These are phyloP conservation scores for Goniomonas avonlea DNA, from an alignment of 78 protist species.

Conservation along the genomic window DNA sequence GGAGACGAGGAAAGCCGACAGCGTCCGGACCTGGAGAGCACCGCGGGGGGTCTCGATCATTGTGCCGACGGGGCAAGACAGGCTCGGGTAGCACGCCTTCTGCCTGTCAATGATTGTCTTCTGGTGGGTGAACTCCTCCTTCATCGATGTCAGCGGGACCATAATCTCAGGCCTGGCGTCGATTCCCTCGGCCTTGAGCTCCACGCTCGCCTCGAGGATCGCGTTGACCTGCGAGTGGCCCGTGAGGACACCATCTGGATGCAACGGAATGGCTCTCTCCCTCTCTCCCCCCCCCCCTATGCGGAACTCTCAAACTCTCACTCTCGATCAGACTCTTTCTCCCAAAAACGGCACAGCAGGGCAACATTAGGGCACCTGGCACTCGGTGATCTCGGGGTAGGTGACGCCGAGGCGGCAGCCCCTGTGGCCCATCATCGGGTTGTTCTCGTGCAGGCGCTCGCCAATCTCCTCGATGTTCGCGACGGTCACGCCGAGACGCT, in stretches of 20 bases:
- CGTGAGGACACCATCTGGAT: too few relatives aligned
- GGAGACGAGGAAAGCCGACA: too few relatives aligned
- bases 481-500: slow-evolving; percentile 16
- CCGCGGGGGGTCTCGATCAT: slow-evolving; percentile 75
- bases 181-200: slow-evolving; percentile 4
- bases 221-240: slow-evolving; percentile 43
- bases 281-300: not conserved
- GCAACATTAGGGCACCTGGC: not conserved
- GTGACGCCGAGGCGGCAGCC: slow-evolving; percentile 70
- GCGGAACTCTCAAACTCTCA: not conserved
- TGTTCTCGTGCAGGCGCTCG: not conserved
- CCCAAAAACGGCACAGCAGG: not conserved
- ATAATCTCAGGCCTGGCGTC: slow-evolving; percentile 40
- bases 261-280: too few relatives aligned
- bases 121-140: not conserved
- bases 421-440: slow-evolving; percentile 83
- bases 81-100: not conserved
- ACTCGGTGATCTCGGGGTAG: slow-evolving; percentile 62
- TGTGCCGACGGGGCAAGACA: slow-evolving; percentile 34
- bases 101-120: not conserved
- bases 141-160: slow-evolving; percentile 32
- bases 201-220: slow-evolving; percentile 53
- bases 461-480: slow-evolving; percentile 1
- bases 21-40: slow-evolving; percentile 33
- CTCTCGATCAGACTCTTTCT: too few relatives aligned